Evolutionary conservation across 495 filamentous ascomycete species (phyloP).

Genomic region (Trichodelitschia bisporula): DNA sequence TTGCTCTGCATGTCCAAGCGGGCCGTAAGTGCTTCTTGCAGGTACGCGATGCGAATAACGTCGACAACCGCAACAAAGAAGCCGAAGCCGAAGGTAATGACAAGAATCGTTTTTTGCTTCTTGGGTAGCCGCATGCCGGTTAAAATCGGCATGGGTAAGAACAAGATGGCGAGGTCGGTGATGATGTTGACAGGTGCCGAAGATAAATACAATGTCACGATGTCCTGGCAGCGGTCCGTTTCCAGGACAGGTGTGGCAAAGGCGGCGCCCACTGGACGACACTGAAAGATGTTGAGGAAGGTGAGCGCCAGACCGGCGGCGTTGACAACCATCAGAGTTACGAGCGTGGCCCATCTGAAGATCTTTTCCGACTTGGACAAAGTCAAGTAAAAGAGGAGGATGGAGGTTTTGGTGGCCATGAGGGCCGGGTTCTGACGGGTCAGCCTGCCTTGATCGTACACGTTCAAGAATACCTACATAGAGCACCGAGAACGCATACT

Average conservation of each 20-base stretch:
- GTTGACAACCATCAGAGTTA: constrained; percentile 49
- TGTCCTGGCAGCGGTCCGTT: constrained; percentile 35
- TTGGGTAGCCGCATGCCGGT: constrained; percentile 62
- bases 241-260: constrained; percentile 23
- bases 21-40: constrained; percentile 42
- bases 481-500: constrained; percentile 65
- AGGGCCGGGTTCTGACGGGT: constrained; percentile 54
- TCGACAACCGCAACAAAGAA: constrained; percentile 74
- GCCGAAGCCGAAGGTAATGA: constrained; percentile 60
- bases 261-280: constrained; percentile 41
- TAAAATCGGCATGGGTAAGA: constrained; percentile 68
- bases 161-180: constrained; percentile 61
- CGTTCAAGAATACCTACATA: constrained; percentile 32
- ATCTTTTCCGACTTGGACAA: constrained; percentile 50
- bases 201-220: constrained; percentile 61
- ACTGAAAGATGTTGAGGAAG: constrained; percentile 75
- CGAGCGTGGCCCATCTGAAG: constrained; percentile 44
- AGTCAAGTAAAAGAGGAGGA: constrained; percentile 68
- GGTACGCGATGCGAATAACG: constrained; percentile 70
- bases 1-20: constrained; percentile 6
- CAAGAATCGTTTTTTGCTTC: constrained; percentile 62
- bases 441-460: constrained; percentile 1
- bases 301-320: constrained; percentile 54
- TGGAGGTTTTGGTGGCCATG: constrained; percentile 75
- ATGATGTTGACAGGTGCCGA: constrained; percentile 65